Evolutionary conservation across 805 yeast genomes (phyloP), one percentile per base, ranked within the genome.

Genomic region (Pichia scutulata): DNA sequence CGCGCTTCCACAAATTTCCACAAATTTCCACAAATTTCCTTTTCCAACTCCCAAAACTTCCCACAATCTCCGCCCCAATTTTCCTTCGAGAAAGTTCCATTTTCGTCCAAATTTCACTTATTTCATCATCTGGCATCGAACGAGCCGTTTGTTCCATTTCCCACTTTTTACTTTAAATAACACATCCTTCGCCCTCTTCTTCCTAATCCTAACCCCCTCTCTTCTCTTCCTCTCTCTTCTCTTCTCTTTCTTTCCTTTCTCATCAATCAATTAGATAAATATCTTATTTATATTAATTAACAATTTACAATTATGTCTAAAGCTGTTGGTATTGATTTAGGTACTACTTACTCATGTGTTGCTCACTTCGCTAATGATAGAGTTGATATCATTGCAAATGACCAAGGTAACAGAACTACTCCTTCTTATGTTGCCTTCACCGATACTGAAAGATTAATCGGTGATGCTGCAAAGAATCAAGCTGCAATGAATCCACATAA

Each of bases 371-470:
- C 89, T 63, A 86, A 86, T 67, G 95, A 92, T 61, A 79, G 86
- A 68, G 97, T 90, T 48, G 97, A 90, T 74, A 90, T 89, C 71
- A 86, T 89, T 68, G 96, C 97, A 65, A 89, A 89, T 70, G 97
- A 90, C 72, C 97, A 89, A 78, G 97, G 97, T 82, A 89, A 89
- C 81, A 88, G 97, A 80, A 89, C 90, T 53, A 90, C 97, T 51
- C 97, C 97, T 52, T 90, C 97, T 30, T 90, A 85, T 69, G 97
- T 90, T 51, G 96, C 96, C 41, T 89, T 89, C 77, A 87, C 96
- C 49, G 93, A 86, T 60, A 80, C 86, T 50, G 97, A 89, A 77
- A 83, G 97, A 75, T 77, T 89, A 64, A 87, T 89, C 65, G 97
- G 97, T 75, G 97, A 89, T 70, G 92, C 97, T 60, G 97, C 97